These are phyloP conservation scores for Candida michaelii DNA, from an alignment of 805 yeast species.

Conservation along the genomic window DNA sequence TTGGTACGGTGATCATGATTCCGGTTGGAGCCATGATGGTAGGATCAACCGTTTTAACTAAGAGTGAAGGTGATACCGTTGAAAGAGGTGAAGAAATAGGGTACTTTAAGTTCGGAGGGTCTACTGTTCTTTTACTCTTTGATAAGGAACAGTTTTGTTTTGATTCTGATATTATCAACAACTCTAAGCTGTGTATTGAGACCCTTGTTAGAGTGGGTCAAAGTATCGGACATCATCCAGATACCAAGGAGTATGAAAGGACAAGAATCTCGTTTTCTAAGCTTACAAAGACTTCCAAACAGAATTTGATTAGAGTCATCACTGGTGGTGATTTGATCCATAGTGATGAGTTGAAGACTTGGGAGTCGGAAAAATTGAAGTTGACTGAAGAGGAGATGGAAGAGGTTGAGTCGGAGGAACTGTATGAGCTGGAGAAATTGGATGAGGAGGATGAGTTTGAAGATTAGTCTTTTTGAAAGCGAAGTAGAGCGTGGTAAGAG, in stretches of 20 bases:
- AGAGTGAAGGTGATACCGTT: conserved; percentile 56
- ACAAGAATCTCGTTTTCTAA: conserved; percentile 45
- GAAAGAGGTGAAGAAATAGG: conserved; percentile 83
- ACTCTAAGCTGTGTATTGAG: conserved; percentile 70
- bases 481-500: no score
- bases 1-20: conserved; percentile 75
- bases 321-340: conserved; percentile 53
- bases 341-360: conserved; percentile 30
- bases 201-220: conserved; percentile 88
- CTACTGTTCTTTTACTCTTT: conserved; percentile 73
- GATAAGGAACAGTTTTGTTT: conserved; percentile 51
- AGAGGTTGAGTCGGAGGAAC: conserved; percentile 6
- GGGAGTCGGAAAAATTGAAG: conserved; percentile 37
- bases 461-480: no score
- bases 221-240: conserved; percentile 78
- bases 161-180: conserved; percentile 71
- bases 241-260: conserved; percentile 49
- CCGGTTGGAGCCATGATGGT: conserved; percentile 99
- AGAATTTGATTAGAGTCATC: conserved; percentile 54
- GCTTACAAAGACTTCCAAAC: conserved; percentile 46
- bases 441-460: conserved; percentile 10
- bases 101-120: conserved; percentile 94
- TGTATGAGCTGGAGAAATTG: conserved; percentile 5
- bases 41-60: conserved; percentile 79
- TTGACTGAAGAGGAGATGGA: conserved; percentile 20